Evolutionary conservation across 1,284 basidiomycete species (phyloP), one percentile per base, ranked within the genome.

Genomic region (Laetiporus sulphureus): DNA sequence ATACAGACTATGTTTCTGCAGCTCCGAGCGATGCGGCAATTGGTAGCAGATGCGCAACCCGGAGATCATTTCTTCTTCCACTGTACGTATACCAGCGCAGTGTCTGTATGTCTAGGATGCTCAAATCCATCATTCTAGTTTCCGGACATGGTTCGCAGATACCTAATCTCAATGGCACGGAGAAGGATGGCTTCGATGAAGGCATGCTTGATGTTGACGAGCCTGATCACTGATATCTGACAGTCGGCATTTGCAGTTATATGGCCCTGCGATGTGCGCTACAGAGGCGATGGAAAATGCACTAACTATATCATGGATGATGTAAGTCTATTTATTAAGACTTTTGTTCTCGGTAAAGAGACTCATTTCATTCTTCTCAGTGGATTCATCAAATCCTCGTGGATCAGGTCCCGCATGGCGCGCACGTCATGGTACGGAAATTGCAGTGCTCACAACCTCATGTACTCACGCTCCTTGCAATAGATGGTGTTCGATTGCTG

Each of bases 401-500:
- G 22, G 37, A 52, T 7, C 25, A 38, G 5, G 31, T 54, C 1
- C 52, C 52, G 3, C 38, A 41, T 6, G 49, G 50, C 4, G 45
- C 46, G 19, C 50, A 46, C 29, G 40, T 52, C 19, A 42, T 49
- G 32, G 55, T 55, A 39, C 7, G 54, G 46, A 27, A n/a, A 34
- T 32, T 11, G 11, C 11, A 19, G 40, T 32, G 0, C 13, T n/a
- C 3, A 22, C 8, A 8, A 15, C 22, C 18, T 3, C 25, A 8
- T 15, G n/a, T n/a, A n/a, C n/a, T n/a, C n/a, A n/a, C n/a, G n/a
- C n/a, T n/a, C n/a, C n/a, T n/a, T n/a, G n/a, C n/a, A n/a, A n/a
- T 24, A 59, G 57, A 51, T 56, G 37, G 40, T 59, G 7, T 54
- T 57, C 34, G 57, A 59, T 41, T 54, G 51, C 36, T 59, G 57